A percentile compares a stretch with the other conserved stretches of the same genome.
Conservation (phyloP, 352 stramenopile species). For the Globisporangium irregulare region DNA sequence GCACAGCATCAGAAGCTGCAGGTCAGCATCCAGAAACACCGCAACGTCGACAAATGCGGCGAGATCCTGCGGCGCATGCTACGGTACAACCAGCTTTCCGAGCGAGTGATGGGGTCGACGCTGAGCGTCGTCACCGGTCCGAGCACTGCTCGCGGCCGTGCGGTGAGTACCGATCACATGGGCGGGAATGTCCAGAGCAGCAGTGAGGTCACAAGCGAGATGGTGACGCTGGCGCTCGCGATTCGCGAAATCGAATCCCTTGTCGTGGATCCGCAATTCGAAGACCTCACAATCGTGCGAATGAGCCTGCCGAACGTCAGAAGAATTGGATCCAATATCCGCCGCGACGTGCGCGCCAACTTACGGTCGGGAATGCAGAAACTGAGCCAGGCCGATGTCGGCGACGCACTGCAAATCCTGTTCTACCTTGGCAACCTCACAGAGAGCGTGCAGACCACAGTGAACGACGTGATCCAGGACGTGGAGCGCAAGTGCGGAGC, state of each 20-base stretch:
- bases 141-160: not conserved
- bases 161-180: slow-evolving; percentile 10
- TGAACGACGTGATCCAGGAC: slow-evolving; percentile 84
- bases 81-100: slow-evolving; percentile 73
- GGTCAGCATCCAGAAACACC: slow-evolving; percentile 68
- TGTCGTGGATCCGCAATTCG: slow-evolving; percentile 49
- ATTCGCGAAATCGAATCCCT: slow-evolving; percentile 71
- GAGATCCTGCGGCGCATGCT: slow-evolving; percentile 71
- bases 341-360: slow-evolving; percentile 47
- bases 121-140: slow-evolving; percentile 28
- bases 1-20: slow-evolving; percentile 56
- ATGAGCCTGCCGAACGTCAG: slow-evolving; percentile 47
- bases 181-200: slow-evolving; percentile 3
- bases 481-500: slow-evolving; percentile 62
- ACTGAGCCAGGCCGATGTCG: slow-evolving; percentile 67
- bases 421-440: slow-evolving; percentile 68
- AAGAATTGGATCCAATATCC: slow-evolving; percentile 43
- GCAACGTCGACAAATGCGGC: slow-evolving; percentile 73
- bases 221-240: slow-evolving; percentile 59
- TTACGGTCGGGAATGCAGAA: slow-evolving; percentile 49
- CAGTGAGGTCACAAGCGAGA: slow-evolving; percentile 30
- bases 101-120: slow-evolving; percentile 40
- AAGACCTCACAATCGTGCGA: slow-evolving; percentile 63
- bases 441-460: slow-evolving; percentile 61
- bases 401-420: slow-evolving; percentile 74